These are phyloP conservation scores for Vigna mungo DNA, from an alignment of 306 rosid genomes.

Conservation along the genomic window DNA sequence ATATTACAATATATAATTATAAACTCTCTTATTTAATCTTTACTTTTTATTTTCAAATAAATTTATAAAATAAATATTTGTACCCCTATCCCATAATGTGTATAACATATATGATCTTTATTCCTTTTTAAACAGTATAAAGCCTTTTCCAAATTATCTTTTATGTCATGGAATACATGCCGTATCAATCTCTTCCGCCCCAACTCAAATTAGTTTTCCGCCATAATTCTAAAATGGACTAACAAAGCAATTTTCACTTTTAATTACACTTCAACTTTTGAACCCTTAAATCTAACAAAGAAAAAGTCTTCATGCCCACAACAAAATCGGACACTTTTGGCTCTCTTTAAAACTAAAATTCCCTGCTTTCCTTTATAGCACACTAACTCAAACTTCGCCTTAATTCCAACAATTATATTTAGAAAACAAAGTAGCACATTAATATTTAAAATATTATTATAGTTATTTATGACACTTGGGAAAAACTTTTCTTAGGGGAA, in stretches of 20 bases:
- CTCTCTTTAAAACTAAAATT: too few species aligned
- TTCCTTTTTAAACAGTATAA: neutral
- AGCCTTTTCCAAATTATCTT: neutral
- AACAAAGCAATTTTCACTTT: conserved; percentile 23
- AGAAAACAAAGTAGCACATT: too few species aligned
- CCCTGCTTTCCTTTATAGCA: too few species aligned
- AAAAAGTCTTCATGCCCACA: conserved; percentile 14
- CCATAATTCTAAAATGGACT: neutral
- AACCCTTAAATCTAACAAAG: conserved; percentile 30
- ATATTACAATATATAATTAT: too few species aligned
- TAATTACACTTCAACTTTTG: conserved; percentile 18
- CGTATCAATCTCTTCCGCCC: neutral
- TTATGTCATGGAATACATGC: neutral
- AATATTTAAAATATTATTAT: too few species aligned
- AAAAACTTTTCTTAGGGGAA: too few species aligned
- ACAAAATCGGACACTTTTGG: neutral
- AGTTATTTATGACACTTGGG: too few species aligned
- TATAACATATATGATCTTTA: neutral
- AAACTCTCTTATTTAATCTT: too few species aligned
- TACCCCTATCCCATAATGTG: neutral
- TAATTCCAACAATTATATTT: too few species aligned
- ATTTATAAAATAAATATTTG: too few species aligned
- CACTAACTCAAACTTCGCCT: too few species aligned
- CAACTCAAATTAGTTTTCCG: conserved; percentile 44
- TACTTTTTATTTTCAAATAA: neutral